phyloP scores from a whole-genome alignment of 2,329 filamentous ascomycete species.

The Ophiostoma ulmi region DNA sequence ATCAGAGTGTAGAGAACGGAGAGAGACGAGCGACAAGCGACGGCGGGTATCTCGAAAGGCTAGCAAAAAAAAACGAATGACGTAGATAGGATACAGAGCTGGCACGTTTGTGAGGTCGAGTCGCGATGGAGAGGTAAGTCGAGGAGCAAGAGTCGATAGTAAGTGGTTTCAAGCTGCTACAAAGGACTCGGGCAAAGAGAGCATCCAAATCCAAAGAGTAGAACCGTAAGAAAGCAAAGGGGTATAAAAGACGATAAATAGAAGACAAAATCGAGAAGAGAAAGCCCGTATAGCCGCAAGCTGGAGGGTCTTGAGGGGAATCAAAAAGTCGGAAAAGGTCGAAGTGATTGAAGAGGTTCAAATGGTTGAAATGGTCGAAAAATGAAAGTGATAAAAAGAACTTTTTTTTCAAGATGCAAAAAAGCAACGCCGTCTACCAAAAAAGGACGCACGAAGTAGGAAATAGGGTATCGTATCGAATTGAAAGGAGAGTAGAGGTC shows the following conservation, averaged over 20 bases:
- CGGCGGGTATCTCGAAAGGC: constrained; percentile 18
- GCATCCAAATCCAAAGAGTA: not conserved
- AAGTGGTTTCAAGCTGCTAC: not conserved
- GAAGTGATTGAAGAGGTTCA: not conserved
- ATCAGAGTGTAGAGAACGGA: too few species aligned
- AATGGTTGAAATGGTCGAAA: not conserved
- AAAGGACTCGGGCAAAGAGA: not conserved
- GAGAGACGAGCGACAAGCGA: not conserved
- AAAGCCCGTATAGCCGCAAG: constrained; percentile 4
- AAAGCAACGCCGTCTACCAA: constrained; percentile 15
- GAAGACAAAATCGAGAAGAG: not conserved
- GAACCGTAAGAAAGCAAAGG: not conserved
- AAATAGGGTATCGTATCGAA: constrained; percentile 12
- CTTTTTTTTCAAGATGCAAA: constrained; percentile 10
- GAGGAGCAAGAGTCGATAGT: not conserved
- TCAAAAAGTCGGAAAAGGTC: constrained; percentile 11
- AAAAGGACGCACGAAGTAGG: constrained; percentile 12
- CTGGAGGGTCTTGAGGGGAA: constrained; percentile 5
- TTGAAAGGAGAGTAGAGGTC: constrained; percentile 1
- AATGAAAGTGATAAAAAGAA: not conserved
- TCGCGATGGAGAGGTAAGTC: not conserved
- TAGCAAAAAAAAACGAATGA: not conserved
- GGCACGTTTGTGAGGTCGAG: not conserved
- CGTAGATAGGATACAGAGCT: not conserved
- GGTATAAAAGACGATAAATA: constrained; percentile 1